Conservation (phyloP, 2,329 filamentous ascomycete genomes). For the Hymenoscyphus occultus region DNA sequence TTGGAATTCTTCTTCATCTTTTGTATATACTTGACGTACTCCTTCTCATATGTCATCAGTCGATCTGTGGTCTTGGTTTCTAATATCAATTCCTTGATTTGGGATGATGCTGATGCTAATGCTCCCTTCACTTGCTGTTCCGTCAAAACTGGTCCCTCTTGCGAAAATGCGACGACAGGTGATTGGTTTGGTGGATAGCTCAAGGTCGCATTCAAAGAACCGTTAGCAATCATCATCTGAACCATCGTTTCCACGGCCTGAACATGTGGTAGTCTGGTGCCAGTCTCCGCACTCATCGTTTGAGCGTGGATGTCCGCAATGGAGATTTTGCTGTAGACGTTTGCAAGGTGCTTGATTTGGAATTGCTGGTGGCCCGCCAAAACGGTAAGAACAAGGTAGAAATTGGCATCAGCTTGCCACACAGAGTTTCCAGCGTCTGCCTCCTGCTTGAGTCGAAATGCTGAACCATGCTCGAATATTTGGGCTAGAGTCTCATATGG, state of each 20-base stretch:
- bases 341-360: conserved; percentile 69
- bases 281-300: conserved; percentile 55
- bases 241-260: conserved; percentile 48
- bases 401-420: conserved; percentile 72
- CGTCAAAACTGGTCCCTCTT: conserved; percentile 42
- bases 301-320: conserved; percentile 50
- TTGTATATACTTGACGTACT: conserved; percentile 50
- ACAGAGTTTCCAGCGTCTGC: conserved; percentile 54
- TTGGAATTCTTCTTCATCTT: conserved; percentile 39
- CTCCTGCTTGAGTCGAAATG: conserved; percentile 60
- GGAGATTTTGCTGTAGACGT: conserved; percentile 63
- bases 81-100: conserved; percentile 45
- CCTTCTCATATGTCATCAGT: conserved; percentile 52
- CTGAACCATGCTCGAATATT: conserved; percentile 61
- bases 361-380: conserved; percentile 69
- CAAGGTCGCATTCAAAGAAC: conserved; percentile 53
- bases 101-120: conserved; percentile 42
- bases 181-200: conserved; percentile 43
- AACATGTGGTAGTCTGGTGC: conserved; percentile 41
- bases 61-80: conserved; percentile 53
- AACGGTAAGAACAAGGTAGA: conserved; percentile 67
- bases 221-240: conserved; percentile 52
- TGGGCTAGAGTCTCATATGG: conserved; percentile 69
- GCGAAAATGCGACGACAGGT: conserved; percentile 51
- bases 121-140: conserved; percentile 51